Conservation (phyloP, 202 grass and related monocot species). For the Zoysia matrella region DNA sequence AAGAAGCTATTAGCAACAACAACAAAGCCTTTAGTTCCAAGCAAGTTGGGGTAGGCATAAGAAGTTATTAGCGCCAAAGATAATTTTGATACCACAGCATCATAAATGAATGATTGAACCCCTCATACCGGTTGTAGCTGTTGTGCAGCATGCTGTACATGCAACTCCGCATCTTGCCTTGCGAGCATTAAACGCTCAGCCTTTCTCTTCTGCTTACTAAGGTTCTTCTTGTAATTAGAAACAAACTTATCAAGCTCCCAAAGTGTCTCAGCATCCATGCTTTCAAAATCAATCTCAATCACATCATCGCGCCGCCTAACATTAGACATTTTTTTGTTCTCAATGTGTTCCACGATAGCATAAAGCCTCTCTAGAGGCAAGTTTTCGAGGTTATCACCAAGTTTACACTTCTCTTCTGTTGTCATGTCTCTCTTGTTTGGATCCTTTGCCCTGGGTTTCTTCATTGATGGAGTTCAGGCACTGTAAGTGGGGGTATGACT, state of each 20-base stretch:
- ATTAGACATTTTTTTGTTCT: slow-evolving; percentile 77
- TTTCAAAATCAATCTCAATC: slow-evolving; percentile 97
- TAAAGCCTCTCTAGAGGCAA: slow-evolving; percentile 82
- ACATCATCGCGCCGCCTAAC: slow-evolving; percentile 86
- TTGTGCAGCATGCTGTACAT: slow-evolving; percentile 48
- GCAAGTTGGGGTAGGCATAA: too few species aligned
- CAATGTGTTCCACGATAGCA: slow-evolving; percentile 82
- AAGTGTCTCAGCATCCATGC: slow-evolving; percentile 89
- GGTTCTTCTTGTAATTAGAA: slow-evolving; percentile 87
- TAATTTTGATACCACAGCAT: slow-evolving; percentile 2
- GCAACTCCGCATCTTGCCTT: slow-evolving; percentile 56
- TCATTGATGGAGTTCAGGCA: slow-evolving; percentile 65
- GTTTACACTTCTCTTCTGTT: slow-evolving; percentile 81
- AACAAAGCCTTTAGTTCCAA: too few species aligned
- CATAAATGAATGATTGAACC: slow-evolving; percentile 22
- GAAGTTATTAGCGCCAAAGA: slow-evolving; percentile 20
- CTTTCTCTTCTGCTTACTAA: slow-evolving; percentile 94
- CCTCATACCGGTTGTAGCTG: slow-evolving; percentile 59
- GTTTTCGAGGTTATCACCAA: slow-evolving; percentile 90
- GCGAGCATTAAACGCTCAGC: slow-evolving; percentile 79
- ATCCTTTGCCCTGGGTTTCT: slow-evolving; percentile 68
- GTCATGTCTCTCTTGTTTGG: slow-evolving; percentile 77
- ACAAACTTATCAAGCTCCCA: slow-evolving; percentile 98
- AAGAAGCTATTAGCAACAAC: background rate
- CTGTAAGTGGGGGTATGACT: slow-evolving; percentile 61